phyloP scores from a whole-genome alignment of 148 eudicot genomes.

The Camellia granthamiana region DNA sequence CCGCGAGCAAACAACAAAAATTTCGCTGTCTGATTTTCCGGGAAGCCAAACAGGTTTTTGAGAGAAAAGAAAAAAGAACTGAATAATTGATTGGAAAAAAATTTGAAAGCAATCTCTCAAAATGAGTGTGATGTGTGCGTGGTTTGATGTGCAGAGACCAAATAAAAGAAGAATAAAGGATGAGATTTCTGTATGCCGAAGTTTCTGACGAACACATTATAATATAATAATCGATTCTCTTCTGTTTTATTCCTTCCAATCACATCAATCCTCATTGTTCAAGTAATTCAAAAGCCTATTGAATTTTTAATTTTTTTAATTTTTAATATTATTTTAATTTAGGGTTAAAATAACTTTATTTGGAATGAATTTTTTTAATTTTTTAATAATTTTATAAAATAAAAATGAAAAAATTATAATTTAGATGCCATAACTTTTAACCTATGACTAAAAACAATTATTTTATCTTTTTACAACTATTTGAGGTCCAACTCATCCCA shows the following conservation, averaged over 20 bases:
- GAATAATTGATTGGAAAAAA: constrained; percentile 27
- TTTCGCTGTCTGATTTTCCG: background rate
- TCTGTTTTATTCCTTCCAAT: constrained; percentile 11
- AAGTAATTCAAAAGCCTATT: constrained; percentile 13
- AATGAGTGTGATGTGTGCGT: constrained; percentile 29
- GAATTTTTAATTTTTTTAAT: too few relatives aligned
- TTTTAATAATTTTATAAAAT: too few relatives aligned
- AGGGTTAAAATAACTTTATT: too few relatives aligned
- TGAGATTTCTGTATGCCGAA: constrained; percentile 15
- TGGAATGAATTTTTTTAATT: too few relatives aligned
- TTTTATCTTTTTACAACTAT: too few relatives aligned
- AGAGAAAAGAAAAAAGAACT: constrained; percentile 20
- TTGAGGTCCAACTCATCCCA: too few relatives aligned
- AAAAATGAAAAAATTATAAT: too few relatives aligned
- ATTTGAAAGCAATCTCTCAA: constrained; percentile 32
- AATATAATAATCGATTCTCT: background rate
- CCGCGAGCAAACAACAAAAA: background rate
- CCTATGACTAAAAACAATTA: too few relatives aligned
- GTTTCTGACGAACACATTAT: constrained; percentile 25
- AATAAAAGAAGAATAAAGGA: constrained; percentile 19
- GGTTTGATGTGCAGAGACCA: constrained; percentile 32
- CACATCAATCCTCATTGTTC: constrained; percentile 15
- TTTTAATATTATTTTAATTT: too few relatives aligned
- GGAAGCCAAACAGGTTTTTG: background rate
- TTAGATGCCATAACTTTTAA: too few relatives aligned